Evolutionary conservation across 495 filamentous ascomycete species (phyloP).

Genomic region (Aspergillus steynii): DNA sequence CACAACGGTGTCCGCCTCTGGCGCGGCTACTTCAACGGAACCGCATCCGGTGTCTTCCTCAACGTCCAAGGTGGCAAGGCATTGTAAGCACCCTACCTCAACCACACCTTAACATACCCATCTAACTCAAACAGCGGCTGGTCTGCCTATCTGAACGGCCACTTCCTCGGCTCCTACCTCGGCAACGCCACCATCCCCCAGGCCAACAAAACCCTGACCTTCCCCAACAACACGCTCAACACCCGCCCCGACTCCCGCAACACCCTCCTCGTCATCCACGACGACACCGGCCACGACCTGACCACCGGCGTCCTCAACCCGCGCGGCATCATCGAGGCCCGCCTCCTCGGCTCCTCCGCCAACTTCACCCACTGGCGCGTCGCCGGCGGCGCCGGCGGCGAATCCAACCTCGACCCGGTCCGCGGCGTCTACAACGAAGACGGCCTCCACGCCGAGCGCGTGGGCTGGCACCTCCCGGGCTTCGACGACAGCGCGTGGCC

Average conservation of each 20-base stretch:
- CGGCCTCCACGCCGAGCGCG: constrained; percentile 64
- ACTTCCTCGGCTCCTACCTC: constrained; percentile 53
- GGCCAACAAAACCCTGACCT: constrained; percentile 33
- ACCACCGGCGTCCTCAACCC: constrained; percentile 66
- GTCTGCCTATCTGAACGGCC: constrained; percentile 56
- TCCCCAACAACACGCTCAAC: constrained; percentile 48
- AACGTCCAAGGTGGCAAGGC: constrained; percentile 63
- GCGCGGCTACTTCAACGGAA: constrained; percentile 63
- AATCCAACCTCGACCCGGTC: constrained; percentile 62
- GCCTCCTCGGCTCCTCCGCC: constrained; percentile 37
- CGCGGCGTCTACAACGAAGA: constrained; percentile 78
- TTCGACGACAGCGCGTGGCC: constrained; percentile 51
- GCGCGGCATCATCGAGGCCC: constrained; percentile 64
- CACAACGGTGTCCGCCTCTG: constrained; percentile 67
- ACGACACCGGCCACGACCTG: constrained; percentile 69
- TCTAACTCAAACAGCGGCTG: constrained; percentile 39
- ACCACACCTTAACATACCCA: neutral
- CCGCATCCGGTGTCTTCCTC: constrained; percentile 56
- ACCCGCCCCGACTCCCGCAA: constrained; percentile 44
- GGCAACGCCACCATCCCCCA: constrained; percentile 49
- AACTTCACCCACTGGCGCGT: constrained; percentile 65
- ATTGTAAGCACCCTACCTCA: constrained; percentile 38
- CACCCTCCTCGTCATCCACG: constrained; percentile 68
- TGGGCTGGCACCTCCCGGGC: constrained; percentile 65
- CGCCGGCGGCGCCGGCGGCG: constrained; percentile 71